Conservation (phyloP, 257 asterid species). For the Ballota nigra region DNA sequence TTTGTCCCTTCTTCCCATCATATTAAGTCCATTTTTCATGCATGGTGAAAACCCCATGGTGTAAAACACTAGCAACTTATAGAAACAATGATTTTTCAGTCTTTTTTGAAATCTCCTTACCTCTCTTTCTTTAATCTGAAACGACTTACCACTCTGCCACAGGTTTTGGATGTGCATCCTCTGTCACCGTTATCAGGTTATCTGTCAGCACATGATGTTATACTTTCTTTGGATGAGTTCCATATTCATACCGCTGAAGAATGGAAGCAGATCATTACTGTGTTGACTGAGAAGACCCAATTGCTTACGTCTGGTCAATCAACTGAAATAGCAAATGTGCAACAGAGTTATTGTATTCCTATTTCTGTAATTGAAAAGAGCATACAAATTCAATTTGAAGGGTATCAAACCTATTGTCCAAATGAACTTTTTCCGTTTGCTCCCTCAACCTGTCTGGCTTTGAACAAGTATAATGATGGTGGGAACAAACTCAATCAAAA, state of each 20-base stretch:
- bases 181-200: conserved; percentile 60
- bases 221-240: conserved; percentile 52
- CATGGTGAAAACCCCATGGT: conserved; percentile 78
- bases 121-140: conserved; percentile 18
- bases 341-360: conserved; percentile 74
- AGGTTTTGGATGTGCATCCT: conserved; percentile 80
- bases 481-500: conserved; percentile 25
- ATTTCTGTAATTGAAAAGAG: conserved; percentile 44
- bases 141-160: conserved; percentile 22
- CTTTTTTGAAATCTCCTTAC: conserved; percentile 3
- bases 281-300: conserved; percentile 39
- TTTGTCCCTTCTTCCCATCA: conserved; percentile 55
- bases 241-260: conserved; percentile 52
- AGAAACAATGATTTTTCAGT: conserved; percentile 8
- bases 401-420: conserved; percentile 54
- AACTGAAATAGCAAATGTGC: conserved; percentile 23
- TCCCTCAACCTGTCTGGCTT: conserved; percentile 42
- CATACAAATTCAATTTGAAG: conserved; percentile 32
- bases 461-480: conserved; percentile 25
- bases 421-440: conserved; percentile 59
- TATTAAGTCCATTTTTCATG: conserved; percentile 64
- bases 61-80: conserved; percentile 15
- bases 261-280: conserved; percentile 50
- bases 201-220: conserved; percentile 62
- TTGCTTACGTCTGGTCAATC: conserved; percentile 28